A percentile compares a stretch with the other conserved stretches of the same genome.
These are phyloP conservation scores for Ploettnerulaceae sp. DNA, from an alignment of 2,329 filamentous ascomycete genomes.

Conservation along the genomic window DNA sequence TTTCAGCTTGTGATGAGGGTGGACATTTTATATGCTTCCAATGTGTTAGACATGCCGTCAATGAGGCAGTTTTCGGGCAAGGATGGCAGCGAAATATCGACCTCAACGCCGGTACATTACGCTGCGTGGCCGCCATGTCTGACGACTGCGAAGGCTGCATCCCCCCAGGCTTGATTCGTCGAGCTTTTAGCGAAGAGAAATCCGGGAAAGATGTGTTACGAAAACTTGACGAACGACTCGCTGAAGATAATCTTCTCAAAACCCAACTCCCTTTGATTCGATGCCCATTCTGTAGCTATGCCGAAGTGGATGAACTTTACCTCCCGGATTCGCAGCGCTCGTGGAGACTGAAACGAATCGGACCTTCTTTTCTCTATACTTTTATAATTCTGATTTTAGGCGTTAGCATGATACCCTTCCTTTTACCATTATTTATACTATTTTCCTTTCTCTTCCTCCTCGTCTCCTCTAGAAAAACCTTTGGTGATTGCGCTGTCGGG, in stretches of 20 bases:
- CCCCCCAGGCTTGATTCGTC: slow-evolving; percentile 61
- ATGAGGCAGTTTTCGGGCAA: slow-evolving; percentile 88
- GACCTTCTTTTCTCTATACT: slow-evolving; percentile 33
- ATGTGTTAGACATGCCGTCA: slow-evolving; percentile 76
- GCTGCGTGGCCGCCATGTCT: slow-evolving; percentile 73
- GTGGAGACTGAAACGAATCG: slow-evolving; percentile 53
- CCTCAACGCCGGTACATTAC: slow-evolving; percentile 64
- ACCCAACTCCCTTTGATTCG: slow-evolving; percentile 71
- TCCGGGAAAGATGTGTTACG: slow-evolving; percentile 66
- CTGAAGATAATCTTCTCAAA: slow-evolving; percentile 68
- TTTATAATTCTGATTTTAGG: slow-evolving; percentile 45
- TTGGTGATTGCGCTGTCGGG: slow-evolving; percentile 39
- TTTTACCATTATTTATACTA: slow-evolving; percentile 48
- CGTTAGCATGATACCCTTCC: slow-evolving; percentile 50
- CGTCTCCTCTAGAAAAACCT: slow-evolving; percentile 40
- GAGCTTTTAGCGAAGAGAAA: slow-evolving; percentile 65
- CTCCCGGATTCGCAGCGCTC: slow-evolving; percentile 50
- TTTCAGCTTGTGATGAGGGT: slow-evolving; percentile 64
- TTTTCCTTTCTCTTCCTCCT: slow-evolving; percentile 43
- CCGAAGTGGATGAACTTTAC: slow-evolving; percentile 78
- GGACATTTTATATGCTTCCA: slow-evolving; percentile 74
- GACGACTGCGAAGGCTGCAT: slow-evolving; percentile 72
- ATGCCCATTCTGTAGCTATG: slow-evolving; percentile 89
- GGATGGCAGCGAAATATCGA: slow-evolving; percentile 82
- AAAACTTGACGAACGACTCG: slow-evolving; percentile 74